Evolutionary conservation across 192 early-diverging fungal genomes (phyloP).

Genomic region (Cetraspora pellucida): DNA sequence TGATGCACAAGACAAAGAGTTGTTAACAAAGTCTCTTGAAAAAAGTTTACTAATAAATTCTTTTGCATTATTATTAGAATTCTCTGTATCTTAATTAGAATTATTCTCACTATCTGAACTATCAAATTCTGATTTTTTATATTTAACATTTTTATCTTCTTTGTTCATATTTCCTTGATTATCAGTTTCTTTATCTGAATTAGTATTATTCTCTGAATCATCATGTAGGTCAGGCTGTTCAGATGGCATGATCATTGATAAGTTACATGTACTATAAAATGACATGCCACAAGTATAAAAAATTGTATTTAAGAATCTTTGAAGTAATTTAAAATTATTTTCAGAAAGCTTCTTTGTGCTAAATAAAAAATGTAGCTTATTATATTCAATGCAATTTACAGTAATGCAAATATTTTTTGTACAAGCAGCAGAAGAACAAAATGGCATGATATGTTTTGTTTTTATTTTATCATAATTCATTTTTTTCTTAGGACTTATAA

Average conservation of each 20-base stretch:
- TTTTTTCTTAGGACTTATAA: neutral
- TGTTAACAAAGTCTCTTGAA: neutral
- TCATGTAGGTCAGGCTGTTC: neutral
- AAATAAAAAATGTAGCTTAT: neutral
- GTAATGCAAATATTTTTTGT: neutral
- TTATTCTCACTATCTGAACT: neutral
- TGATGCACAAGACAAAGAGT: no score
- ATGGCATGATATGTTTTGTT: neutral
- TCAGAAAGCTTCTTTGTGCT: neutral
- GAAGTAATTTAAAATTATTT: neutral
- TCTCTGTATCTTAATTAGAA: neutral
- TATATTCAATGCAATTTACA: neutral
- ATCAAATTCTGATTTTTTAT: neutral
- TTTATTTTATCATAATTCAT: neutral
- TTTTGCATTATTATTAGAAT: neutral
- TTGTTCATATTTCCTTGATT: neutral
- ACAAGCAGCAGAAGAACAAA: neutral
- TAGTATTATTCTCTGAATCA: neutral
- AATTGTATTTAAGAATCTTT: neutral
- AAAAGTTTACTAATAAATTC: neutral
- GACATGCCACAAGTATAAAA: neutral
- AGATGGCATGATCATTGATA: neutral
- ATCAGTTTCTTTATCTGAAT: neutral
- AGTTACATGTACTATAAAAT: neutral
- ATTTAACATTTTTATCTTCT: constrained; percentile 4